Percentiles rank a stretch among this genome's conserved stretches.
These are phyloP conservation scores for Cercospora sp. DNA, from an alignment of 2,329 filamentous ascomycete species.

Conservation along the genomic window DNA sequence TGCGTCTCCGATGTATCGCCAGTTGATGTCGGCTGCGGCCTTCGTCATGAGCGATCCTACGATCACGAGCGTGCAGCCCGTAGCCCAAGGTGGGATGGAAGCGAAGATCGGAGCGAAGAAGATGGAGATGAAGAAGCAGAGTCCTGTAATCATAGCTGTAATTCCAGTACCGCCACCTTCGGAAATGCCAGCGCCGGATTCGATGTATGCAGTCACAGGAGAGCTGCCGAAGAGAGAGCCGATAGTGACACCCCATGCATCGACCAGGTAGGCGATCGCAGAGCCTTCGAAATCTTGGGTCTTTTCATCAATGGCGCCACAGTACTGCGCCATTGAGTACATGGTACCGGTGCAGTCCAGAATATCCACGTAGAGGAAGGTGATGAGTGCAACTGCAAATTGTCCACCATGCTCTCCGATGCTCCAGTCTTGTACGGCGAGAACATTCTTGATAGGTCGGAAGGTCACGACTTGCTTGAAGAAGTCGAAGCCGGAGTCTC, in stretches of 20 bases:
- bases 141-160: slow-evolving; percentile 74
- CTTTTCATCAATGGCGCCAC: slow-evolving; percentile 73
- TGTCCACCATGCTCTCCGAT: slow-evolving; percentile 68
- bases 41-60: slow-evolving; percentile 86
- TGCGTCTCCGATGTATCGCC: slow-evolving; percentile 80
- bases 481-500: slow-evolving; percentile 74
- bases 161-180: slow-evolving; percentile 83
- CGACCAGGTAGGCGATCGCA: slow-evolving; percentile 78
- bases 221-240: slow-evolving; percentile 75
- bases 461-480: slow-evolving; percentile 87
- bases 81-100: slow-evolving; percentile 86
- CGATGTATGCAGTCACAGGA: slow-evolving; percentile 77
- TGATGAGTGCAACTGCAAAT: slow-evolving; percentile 81
- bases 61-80: slow-evolving; percentile 81
- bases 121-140: slow-evolving; percentile 83
- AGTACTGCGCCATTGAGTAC: slow-evolving; percentile 87
- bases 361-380: slow-evolving; percentile 88
- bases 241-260: slow-evolving; percentile 78
- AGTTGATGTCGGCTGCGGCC: slow-evolving; percentile 81
- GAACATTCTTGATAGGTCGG: slow-evolving; percentile 69
- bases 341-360: slow-evolving; percentile 83
- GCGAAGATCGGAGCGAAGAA: slow-evolving; percentile 92
- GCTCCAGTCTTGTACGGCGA: slow-evolving; percentile 74
- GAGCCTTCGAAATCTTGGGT: slow-evolving; percentile 88
- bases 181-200: slow-evolving; percentile 85